A percentile compares a stretch with the other conserved stretches of the same genome.
These are phyloP conservation scores for Talaromyces amestolkiae DNA, from an alignment of 2,329 filamentous ascomycete species.

Conservation along the genomic window DNA sequence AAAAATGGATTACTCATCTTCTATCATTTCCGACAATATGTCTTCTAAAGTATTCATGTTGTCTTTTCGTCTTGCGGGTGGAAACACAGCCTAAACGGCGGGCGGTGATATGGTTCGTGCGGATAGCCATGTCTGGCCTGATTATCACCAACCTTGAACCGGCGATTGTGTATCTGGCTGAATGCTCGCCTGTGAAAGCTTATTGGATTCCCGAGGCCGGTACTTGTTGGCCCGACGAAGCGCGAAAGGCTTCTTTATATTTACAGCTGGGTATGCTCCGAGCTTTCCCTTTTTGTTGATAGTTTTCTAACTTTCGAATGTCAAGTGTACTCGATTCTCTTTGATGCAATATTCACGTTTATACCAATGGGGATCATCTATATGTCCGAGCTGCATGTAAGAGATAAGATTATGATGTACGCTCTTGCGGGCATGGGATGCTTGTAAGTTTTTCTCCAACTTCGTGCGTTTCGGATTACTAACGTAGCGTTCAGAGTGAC, in stretches of 20 bases:
- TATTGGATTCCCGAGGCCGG: neutral
- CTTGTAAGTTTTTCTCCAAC: neutral
- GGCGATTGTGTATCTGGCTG: neutral
- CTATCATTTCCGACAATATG: neutral
- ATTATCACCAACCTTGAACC: slow-evolving; percentile 9
- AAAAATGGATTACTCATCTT: neutral
- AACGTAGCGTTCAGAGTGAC: neutral
- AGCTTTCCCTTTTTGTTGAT: neutral
- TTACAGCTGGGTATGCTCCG: neutral
- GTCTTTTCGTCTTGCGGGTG: neutral
- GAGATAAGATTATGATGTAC: neutral
- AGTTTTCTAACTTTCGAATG: neutral
- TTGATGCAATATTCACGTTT: neutral
- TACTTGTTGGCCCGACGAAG: neutral
- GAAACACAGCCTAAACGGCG: neutral
- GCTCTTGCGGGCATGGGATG: neutral
- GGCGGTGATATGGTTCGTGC: neutral
- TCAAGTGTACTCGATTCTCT: neutral
- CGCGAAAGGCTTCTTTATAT: neutral
- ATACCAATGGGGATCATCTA: neutral
- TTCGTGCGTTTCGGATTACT: neutral
- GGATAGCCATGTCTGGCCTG: slow-evolving; percentile 1
- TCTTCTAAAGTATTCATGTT: neutral
- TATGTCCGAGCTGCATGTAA: neutral
- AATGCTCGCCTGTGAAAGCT: slow-evolving; percentile 2